Evolutionary conservation across 305 asterid genomes (phyloP), one percentile per base, ranked within the genome.

Genomic region (Plantago rigida): DNA sequence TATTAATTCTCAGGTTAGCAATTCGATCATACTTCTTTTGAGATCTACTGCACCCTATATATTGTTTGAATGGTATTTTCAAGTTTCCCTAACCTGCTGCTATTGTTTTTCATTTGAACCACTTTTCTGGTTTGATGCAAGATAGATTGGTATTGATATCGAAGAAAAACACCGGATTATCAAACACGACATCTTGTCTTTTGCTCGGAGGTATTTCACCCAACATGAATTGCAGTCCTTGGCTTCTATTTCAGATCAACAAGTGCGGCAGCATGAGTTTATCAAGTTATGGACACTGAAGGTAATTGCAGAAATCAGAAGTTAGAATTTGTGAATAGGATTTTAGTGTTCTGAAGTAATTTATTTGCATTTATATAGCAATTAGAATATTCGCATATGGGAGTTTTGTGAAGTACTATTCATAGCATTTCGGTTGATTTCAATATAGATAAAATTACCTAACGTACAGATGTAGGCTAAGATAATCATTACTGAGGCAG

Each of bases 251-350:
- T 69, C 77, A 15, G 95, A 87, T 65, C 86, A 86, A 44, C 76
- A 75, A 77, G 71, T 71, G 75, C 97, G 82, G 80, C 84, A 62
- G 51, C 79, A 74, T 78, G 91, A 85, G 73, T 90, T 90, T 59
- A 68, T 90, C 69, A 90, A 87, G 69, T 67, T 90, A 66, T 90
- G 97, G 97, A 90, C 96, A 28, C 80, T 90, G 67, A 90, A 90
- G 95, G 97, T 77, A 58, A 58, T 5, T 4, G 3, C 3, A 10
- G 42, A 36, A 36, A 36, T 36, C 42, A 36, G 42, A 36, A 36
- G 42, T 36, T 36, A 9, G 7, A 36, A 36, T 36, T 7, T 36
- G 9, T 36, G 42, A 7, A 36, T 4, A 36, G 0, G 7, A 34
- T 36, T 1, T 36, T 6, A 36, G 10, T 31, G 39, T 31, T 31